Base-by-base conservation (phyloP, 2,329 filamentous ascomycete species). In the Tolypocladium tropicale region DNA sequence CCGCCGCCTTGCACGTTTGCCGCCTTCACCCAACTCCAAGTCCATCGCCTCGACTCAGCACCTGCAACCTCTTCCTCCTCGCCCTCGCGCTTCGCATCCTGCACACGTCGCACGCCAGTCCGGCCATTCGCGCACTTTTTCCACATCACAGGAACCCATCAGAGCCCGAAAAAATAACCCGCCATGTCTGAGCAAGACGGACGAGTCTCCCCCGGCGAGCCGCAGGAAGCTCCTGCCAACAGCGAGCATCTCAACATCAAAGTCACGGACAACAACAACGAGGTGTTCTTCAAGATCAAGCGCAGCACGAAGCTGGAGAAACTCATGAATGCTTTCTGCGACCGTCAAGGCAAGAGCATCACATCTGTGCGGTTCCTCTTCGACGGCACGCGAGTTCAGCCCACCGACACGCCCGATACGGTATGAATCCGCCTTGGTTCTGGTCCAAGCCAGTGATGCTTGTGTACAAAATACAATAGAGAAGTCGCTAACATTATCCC, bases 271-370 rank as follows among this genome's bases (percentile, higher is more conserved):
- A 96, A 95, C 77, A 96, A 96, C 78, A 99, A 99, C 72, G 94
- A 99, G 71, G 93, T 99, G 66, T 99, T 97, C 74, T 99, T 99
- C 80, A 99, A 99, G 80, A 99, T 99, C 78, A 99, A 99, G 86
- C 84, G 92, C 39, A 91, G 88, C 25, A 99, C 94, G 1, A 89
- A 91, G 71, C 83, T 99, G 1, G 94, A 96, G 76, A 99, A 99
- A 79, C 80, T 99, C 55, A 99, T 99, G 94, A 88, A 90, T 59
- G 94, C 94, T 23, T 99, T 97, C 73, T 99, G 94, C 73, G 93
- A 97, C 63, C 84, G 94, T 28, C 92, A 96, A 71, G 94, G 94
- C 65, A 97, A 97, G 78, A 84, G 86, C 36, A 76, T 86, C 7
- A 83, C 78, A 36, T 93, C 89, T 6, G 93, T 97, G 51, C 87